A percentile compares a stretch with the other conserved stretches of the same genome.
These are phyloP conservation scores for Calonectria pteridis DNA, from an alignment of 2,329 filamentous ascomycete species.

Conservation along the genomic window DNA sequence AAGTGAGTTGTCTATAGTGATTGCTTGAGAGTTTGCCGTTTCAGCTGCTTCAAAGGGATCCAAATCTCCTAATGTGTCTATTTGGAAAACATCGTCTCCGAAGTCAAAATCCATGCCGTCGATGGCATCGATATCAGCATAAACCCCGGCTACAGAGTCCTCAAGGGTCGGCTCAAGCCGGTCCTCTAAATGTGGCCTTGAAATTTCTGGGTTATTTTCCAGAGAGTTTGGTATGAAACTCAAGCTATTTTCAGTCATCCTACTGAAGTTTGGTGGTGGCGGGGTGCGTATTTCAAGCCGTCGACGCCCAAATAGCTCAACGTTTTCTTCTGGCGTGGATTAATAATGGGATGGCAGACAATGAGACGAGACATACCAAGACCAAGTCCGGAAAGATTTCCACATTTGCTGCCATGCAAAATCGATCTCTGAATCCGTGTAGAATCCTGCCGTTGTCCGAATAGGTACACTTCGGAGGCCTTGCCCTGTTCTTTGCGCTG, in stretches of 20 bases:
- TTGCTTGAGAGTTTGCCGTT: background rate
- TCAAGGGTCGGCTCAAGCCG: background rate
- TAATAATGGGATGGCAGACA: background rate
- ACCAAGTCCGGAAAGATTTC: background rate
- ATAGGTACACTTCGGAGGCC: background rate
- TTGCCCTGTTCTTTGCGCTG: background rate
- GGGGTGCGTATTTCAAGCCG: slow-evolving; percentile 13
- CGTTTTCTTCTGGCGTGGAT: background rate
- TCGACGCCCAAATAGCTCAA: background rate
- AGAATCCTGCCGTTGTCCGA: background rate
- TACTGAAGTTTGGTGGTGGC: background rate
- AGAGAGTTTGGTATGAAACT: background rate
- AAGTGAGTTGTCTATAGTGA: background rate
- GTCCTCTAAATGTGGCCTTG: background rate
- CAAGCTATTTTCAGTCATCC: fast-evolving
- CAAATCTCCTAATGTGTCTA: background rate
- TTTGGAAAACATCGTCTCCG: background rate
- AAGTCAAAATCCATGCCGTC: background rate
- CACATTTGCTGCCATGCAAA: background rate
- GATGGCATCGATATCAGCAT: background rate
- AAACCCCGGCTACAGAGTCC: background rate
- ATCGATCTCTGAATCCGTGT: background rate
- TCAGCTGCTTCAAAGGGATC: background rate
- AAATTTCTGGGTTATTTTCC: background rate
- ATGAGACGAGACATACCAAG: background rate